A percentile compares a stretch with the other conserved stretches of the same genome.
phyloP scores from a whole-genome alignment of 768 basidiomycete species.

The Tulasnella sp. region DNA sequence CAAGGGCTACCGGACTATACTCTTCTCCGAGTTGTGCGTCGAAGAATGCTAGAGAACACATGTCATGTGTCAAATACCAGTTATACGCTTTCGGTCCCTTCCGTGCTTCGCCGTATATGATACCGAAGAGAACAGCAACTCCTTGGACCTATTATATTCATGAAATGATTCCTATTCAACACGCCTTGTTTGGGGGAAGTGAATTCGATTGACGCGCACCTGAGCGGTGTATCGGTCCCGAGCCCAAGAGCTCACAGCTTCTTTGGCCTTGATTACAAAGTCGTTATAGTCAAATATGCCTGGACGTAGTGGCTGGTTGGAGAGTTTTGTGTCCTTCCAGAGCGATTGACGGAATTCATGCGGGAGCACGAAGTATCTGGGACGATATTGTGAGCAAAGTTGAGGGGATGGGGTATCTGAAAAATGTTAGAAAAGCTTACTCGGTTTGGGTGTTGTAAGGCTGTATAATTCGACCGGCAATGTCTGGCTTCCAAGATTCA shows the following conservation, averaged over 20 bases:
- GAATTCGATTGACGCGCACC: too few species aligned
- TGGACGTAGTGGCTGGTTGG: neutral
- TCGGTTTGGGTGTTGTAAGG: neutral
- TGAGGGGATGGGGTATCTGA: neutral
- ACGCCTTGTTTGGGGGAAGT: too few species aligned
- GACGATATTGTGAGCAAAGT: neutral
- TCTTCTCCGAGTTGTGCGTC: neutral
- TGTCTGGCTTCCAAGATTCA: neutral
- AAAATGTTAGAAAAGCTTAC: neutral
- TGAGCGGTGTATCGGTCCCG: neutral
- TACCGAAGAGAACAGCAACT: too few species aligned
- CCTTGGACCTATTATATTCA: too few species aligned
- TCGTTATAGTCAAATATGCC: neutral
- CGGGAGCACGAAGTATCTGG: neutral
- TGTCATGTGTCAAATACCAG: too few species aligned
- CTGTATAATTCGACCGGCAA: neutral
- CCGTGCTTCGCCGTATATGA: too few species aligned
- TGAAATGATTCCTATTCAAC: too few species aligned
- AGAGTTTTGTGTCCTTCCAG: neutral
- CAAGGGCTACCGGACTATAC: neutral
- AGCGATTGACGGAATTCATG: neutral
- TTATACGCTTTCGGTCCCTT: too few species aligned
- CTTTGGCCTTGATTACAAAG: neutral
- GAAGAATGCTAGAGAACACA: too few species aligned
- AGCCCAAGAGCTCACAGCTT: neutral